These are phyloP conservation scores for Dipodascus albidus DNA, from an alignment of 805 yeast species.

Conservation along the genomic window DNA sequence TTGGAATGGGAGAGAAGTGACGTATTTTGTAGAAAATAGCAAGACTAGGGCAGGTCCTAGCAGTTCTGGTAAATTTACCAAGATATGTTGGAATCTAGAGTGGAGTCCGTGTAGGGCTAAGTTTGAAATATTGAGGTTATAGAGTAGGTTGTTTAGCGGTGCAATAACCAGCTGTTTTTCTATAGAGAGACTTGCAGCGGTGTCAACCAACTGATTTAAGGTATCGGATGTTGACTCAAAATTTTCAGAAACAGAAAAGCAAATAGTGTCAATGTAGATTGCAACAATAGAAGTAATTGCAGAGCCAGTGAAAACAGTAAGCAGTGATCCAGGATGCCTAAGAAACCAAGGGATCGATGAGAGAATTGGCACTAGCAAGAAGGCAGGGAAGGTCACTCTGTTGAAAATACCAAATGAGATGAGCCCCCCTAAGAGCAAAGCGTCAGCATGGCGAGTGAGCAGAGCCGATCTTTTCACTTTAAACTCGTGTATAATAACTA, in stretches of 20 bases:
- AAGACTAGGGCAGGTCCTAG: slow-evolving; percentile 64
- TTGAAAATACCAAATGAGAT: slow-evolving; percentile 67
- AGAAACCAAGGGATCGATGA: slow-evolving; percentile 34
- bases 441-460: slow-evolving; percentile 23
- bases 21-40: slow-evolving; percentile 31
- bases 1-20: slow-evolving; percentile 44
- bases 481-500: slow-evolving; percentile 38
- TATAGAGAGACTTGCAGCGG: neutral
- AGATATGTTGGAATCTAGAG: slow-evolving; percentile 58
- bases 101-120: slow-evolving; percentile 76
- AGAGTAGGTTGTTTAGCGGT: slow-evolving; percentile 65
- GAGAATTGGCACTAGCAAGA: slow-evolving; percentile 52
- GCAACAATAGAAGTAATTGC: slow-evolving; percentile 26
- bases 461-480: slow-evolving; percentile 12
- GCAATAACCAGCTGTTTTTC: slow-evolving; percentile 38
- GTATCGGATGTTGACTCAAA: slow-evolving; percentile 2
- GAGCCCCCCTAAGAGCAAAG: slow-evolving; percentile 38
- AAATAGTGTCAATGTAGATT: slow-evolving; percentile 43
- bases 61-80: slow-evolving; percentile 68
- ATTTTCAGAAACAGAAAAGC: slow-evolving; percentile 20
- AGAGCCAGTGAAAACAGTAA: slow-evolving; percentile 28
- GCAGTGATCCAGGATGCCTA: slow-evolving; percentile 25
- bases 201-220: neutral
- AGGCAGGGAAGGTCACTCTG: slow-evolving; percentile 72
- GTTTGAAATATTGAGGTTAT: slow-evolving; percentile 51